Evolutionary conservation across 495 filamentous ascomycete species (phyloP), one percentile per base, ranked within the genome.

Genomic region (Hypoxylon fuscum): DNA sequence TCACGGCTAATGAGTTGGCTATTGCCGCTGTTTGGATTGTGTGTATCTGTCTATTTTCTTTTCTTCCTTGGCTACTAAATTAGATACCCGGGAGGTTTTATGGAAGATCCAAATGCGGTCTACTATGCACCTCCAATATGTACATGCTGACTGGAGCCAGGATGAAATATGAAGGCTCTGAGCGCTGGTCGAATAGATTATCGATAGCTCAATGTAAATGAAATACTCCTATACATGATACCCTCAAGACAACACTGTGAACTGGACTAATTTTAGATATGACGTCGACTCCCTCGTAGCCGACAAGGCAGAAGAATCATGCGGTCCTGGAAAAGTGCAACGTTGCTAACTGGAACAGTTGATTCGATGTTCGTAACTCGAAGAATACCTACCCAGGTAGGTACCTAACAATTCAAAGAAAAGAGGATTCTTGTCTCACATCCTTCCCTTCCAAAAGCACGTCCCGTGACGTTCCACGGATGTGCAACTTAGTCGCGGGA

Each of bases 391-490:
- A n/a, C n/a, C n/a, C n/a, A n/a, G n/a, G n/a, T n/a, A n/a, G n/a
- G n/a, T n/a, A n/a, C n/a, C n/a, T n/a, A n/a, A n/a, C n/a, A n/a
- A n/a, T n/a, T n/a, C n/a, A n/a, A 9, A 14, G 14, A 14, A 6
- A 18, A 2, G 23, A 15, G 38, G n/a, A 29, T 9, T n/a, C n/a
- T 14, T 41, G 46, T 63, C 52, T 63, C 31, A 53, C 46, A 38
- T 29, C 15, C 32, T n/a, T 6, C 47, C 53, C 35, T 53, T 56
- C 22, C 17, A 48, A 25, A 35, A 34, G 20, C 42, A n/a, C 31
- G 20, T 58, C 60, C 50, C 60, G 60, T 64, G 60, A 64, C 23
- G 47, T 35, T 22, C 12, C 10, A 20, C 42, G 47, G 47, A 57
- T 44, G 47, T 38, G 53, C 42, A 45, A 23, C 32, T 12, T 31